Conservation (phyloP, 176 grass and related monocot genomes). For the Oryza rufipogon region DNA sequence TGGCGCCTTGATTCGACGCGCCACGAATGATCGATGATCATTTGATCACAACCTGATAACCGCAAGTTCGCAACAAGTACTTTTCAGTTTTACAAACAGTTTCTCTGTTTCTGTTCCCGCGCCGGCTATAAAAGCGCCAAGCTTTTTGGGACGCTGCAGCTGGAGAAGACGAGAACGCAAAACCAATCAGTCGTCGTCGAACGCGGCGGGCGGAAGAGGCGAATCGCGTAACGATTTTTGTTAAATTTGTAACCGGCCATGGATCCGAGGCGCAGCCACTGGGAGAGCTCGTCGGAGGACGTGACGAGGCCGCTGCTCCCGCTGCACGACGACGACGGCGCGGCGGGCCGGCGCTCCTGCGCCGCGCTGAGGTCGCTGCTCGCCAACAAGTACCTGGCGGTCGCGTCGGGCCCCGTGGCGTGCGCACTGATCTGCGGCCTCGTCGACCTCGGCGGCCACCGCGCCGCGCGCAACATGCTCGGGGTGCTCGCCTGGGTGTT, state of each 20-base stretch:
- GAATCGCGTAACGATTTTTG: neutral
- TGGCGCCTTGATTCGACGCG: neutral
- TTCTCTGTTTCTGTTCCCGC: constrained; percentile 10
- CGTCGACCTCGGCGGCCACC: constrained; percentile 51
- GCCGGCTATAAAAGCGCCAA: constrained; percentile 22
- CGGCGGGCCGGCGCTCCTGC: neutral
- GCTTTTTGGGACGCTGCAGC: neutral
- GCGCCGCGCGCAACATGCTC: constrained; percentile 76
- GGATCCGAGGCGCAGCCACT: constrained; percentile 30
- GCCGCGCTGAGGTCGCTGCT: constrained; percentile 46
- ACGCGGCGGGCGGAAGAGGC: neutral
- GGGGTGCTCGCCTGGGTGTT: constrained; percentile 83
- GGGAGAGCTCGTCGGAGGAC: constrained; percentile 49
- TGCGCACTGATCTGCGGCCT: constrained; percentile 52
- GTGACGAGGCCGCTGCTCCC: constrained; percentile 58
- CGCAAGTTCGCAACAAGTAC: neutral
- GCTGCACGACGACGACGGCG: constrained; percentile 19
- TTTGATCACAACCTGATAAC: no score
- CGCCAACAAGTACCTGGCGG: constrained; percentile 41
- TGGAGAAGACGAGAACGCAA: neutral
- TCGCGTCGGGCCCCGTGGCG: constrained; percentile 61
- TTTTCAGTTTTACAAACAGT: neutral
- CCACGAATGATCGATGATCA: no score
- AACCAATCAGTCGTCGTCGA: neutral
- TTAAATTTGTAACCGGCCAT: neutral